Conservation (phyloP, 352 stramenopile species). For the Phytophthora foliorum region DNA sequence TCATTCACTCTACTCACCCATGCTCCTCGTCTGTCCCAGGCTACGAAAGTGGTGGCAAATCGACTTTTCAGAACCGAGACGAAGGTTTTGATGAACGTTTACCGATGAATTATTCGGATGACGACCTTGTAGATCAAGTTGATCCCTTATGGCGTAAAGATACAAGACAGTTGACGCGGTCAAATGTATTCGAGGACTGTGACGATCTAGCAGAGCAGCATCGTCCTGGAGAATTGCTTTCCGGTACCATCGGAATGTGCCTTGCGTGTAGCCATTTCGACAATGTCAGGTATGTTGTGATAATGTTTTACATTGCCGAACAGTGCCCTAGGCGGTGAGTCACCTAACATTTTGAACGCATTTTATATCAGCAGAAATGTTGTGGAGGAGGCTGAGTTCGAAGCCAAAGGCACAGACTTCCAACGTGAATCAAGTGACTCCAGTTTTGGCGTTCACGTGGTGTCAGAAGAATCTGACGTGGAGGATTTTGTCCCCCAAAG, state of each 20-base stretch:
- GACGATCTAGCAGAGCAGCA: background rate
- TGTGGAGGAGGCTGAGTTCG: background rate
- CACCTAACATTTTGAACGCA: background rate
- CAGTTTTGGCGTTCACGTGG: background rate
- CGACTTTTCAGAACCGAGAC: background rate
- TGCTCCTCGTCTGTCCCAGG: background rate
- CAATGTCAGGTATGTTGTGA: constrained; percentile 20
- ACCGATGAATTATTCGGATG: background rate
- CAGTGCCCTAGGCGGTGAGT: too few relatives aligned
- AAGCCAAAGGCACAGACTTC: background rate
- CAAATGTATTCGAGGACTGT: background rate
- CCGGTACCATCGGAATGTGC: constrained; percentile 3
- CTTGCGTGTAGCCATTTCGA: constrained; percentile 19
- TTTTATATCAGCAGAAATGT: background rate
- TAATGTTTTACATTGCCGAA: background rate
- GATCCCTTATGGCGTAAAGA: background rate
- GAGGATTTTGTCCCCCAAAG: background rate
- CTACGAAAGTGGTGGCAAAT: background rate
- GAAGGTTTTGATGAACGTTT: background rate
- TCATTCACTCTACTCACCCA: background rate
- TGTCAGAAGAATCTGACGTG: background rate
- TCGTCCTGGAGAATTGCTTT: background rate
- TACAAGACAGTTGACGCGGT: background rate
- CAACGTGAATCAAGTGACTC: background rate
- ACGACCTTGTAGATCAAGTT: background rate